These are phyloP conservation scores for Penicillium sp. DNA, from an alignment of 2,329 filamentous ascomycete species.

Conservation along the genomic window DNA sequence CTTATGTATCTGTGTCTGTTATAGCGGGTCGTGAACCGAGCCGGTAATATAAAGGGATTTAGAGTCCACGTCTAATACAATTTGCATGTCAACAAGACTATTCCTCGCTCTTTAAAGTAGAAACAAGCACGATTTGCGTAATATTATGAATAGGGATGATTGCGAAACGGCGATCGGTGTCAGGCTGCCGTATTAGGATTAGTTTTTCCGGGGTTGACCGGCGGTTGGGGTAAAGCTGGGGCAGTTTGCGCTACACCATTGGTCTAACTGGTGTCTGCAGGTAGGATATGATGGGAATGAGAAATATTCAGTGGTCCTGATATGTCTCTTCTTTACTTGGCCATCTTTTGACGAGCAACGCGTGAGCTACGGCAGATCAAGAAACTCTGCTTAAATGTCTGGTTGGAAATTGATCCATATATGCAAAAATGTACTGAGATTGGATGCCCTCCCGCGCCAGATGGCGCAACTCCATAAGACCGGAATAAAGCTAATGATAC, in stretches of 20 bases:
- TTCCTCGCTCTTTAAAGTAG: too few species aligned
- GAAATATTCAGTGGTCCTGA: too few species aligned
- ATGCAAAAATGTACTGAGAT: conserved; percentile 16
- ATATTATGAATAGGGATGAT: too few species aligned
- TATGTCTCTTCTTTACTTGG: neutral
- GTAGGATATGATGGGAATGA: too few species aligned
- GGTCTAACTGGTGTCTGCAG: too few species aligned
- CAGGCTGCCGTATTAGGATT: too few species aligned
- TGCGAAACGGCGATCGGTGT: too few species aligned
- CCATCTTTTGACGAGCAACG: neutral
- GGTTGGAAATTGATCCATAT: neutral
- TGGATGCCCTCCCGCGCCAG: conserved; percentile 12
- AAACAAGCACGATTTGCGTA: too few species aligned
- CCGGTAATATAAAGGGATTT: neutral
- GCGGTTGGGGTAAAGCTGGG: too few species aligned
- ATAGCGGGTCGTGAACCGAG: neutral
- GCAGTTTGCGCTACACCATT: too few species aligned
- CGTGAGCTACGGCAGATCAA: neutral
- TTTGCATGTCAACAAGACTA: neutral
- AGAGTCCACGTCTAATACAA: neutral
- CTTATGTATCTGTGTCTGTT: neutral
- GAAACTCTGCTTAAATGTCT: neutral
- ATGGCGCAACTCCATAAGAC: conserved; percentile 14
- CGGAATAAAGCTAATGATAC: conserved; percentile 11
- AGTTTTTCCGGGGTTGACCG: too few species aligned